Evolutionary conservation across 1,284 basidiomycete genomes (phyloP).

Genomic region (Entoloma clypeatum): DNA sequence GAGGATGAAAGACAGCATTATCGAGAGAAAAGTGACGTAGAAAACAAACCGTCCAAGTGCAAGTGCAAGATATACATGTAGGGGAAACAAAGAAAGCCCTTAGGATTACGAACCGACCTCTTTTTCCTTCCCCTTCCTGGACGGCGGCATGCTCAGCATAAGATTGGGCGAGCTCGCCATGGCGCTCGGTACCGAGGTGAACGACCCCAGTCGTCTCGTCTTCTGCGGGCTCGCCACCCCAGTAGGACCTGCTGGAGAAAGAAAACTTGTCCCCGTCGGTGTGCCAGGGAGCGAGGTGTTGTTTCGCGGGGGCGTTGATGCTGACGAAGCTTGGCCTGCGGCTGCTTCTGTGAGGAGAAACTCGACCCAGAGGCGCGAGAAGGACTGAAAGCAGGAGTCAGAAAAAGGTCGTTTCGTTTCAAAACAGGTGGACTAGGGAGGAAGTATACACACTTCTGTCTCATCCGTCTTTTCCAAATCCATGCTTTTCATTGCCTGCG

Average conservation of each 20-base stretch:
- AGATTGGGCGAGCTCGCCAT: slow-evolving; percentile 54
- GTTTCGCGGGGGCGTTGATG: slow-evolving; percentile 31
- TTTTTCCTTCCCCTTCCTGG: slow-evolving; percentile 46
- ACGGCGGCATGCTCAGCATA: slow-evolving; percentile 39
- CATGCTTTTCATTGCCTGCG: slow-evolving; percentile 40
- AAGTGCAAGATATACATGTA: too few species aligned
- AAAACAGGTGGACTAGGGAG: not conserved
- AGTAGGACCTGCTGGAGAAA: slow-evolving; percentile 22
- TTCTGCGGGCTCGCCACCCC: slow-evolving; percentile 1
- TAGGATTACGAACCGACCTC: slow-evolving; percentile 16
- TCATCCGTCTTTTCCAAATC: slow-evolving; percentile 74
- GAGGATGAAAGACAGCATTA: too few species aligned
- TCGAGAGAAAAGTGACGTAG: too few species aligned
- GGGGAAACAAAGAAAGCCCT: too few species aligned
- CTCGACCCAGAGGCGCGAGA: slow-evolving; percentile 93
- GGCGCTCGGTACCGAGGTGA: slow-evolving; percentile 34
- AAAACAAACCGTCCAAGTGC: too few species aligned
- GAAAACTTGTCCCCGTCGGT: slow-evolving; percentile 32
- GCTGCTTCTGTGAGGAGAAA: slow-evolving; percentile 89
- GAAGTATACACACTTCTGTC: slow-evolving; percentile 54
- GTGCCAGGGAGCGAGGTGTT: slow-evolving; percentile 47
- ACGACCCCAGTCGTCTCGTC: slow-evolving; percentile 47
- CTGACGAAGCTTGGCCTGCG: slow-evolving; percentile 42
- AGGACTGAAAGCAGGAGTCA: slow-evolving; percentile 56
- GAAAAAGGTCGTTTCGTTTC: not conserved